A percentile compares a stretch with the other conserved stretches of the same genome.
These are phyloP conservation scores for Aschersonia sp. DNA, from an alignment of 2,329 filamentous ascomycete genomes.

Conservation along the genomic window DNA sequence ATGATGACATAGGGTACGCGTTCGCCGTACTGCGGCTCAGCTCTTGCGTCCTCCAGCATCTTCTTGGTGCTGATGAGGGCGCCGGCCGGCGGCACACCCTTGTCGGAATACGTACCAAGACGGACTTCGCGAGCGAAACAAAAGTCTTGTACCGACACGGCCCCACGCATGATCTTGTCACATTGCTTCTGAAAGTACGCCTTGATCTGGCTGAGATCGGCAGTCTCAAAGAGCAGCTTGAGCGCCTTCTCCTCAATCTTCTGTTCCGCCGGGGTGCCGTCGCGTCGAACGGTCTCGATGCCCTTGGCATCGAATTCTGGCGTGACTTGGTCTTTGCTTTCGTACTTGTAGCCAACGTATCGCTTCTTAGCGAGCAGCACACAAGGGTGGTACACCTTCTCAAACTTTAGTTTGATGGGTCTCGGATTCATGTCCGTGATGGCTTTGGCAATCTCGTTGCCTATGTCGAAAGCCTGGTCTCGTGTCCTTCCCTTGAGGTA, in stretches of 20 bases:
- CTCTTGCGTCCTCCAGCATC: slow-evolving; percentile 74
- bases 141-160: slow-evolving; percentile 85
- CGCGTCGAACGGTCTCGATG: slow-evolving; percentile 90
- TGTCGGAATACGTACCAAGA: slow-evolving; percentile 68
- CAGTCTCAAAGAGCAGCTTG: slow-evolving; percentile 77
- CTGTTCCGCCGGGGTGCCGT: slow-evolving; percentile 89
- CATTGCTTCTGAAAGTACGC: slow-evolving; percentile 82
- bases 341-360: slow-evolving; percentile 97
- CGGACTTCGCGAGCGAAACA: slow-evolving; percentile 90
- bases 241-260: slow-evolving; percentile 91
- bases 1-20: slow-evolving; percentile 90
- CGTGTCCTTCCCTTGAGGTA: slow-evolving; percentile 75
- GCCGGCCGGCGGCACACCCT: slow-evolving; percentile 67
- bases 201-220: slow-evolving; percentile 81
- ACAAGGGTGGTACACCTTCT: slow-evolving; percentile 95
- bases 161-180: slow-evolving; percentile 78
- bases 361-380: slow-evolving; percentile 91
- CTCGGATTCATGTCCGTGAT: slow-evolving; percentile 83
- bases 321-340: slow-evolving; percentile 55
- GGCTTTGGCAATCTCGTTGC: slow-evolving; percentile 76
- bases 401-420: slow-evolving; percentile 91
- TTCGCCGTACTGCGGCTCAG: slow-evolving; percentile 89
- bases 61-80: slow-evolving; percentile 74
- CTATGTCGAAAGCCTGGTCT: slow-evolving; percentile 82
- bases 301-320: slow-evolving; percentile 97